phyloP scores from a whole-genome alignment of 2,329 filamentous ascomycete genomes.

The Ophiostoma piceae region DNA sequence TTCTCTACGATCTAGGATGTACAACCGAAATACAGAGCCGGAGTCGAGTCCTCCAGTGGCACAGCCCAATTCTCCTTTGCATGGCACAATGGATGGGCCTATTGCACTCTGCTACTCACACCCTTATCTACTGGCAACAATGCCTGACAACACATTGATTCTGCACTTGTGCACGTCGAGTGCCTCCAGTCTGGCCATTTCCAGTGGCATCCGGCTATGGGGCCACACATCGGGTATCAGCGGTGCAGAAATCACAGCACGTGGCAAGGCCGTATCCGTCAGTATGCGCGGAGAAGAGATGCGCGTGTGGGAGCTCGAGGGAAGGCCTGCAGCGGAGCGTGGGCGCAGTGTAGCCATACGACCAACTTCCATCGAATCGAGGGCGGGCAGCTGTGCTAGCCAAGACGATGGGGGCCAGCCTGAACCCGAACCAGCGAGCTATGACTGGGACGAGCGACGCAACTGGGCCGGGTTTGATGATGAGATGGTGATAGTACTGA shows the following conservation, averaged over 20 bases:
- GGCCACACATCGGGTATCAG: slow-evolving; percentile 88
- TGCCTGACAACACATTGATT: slow-evolving; percentile 82
- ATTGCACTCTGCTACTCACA: slow-evolving; percentile 66
- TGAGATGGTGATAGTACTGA: slow-evolving; percentile 81
- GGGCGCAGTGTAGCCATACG: slow-evolving; percentile 49
- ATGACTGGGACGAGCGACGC: slow-evolving; percentile 43
- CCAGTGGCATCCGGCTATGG: slow-evolving; percentile 72
- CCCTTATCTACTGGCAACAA: slow-evolving; percentile 77
- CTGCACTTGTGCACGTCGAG: slow-evolving; percentile 76
- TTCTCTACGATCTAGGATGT: neutral
- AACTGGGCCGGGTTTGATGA: slow-evolving; percentile 85
- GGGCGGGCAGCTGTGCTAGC: too few relatives aligned
- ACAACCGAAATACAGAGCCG: neutral
- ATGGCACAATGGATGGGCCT: slow-evolving; percentile 35
- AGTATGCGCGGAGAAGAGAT: slow-evolving; percentile 73
- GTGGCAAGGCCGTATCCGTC: slow-evolving; percentile 86
- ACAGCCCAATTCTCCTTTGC: neutral
- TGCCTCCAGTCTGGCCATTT: slow-evolving; percentile 60
- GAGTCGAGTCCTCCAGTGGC: neutral
- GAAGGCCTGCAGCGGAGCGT: slow-evolving; percentile 34
- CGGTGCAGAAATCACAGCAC: slow-evolving; percentile 74
- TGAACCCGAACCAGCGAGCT: slow-evolving; percentile 25
- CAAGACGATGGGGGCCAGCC: slow-evolving; percentile 13
- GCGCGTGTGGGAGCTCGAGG: slow-evolving; percentile 85
- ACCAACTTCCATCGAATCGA: slow-evolving; percentile 29